These are phyloP conservation scores for Pseudozyma sp. DNA, from an alignment of 1,284 basidiomycete genomes.

Conservation along the genomic window DNA sequence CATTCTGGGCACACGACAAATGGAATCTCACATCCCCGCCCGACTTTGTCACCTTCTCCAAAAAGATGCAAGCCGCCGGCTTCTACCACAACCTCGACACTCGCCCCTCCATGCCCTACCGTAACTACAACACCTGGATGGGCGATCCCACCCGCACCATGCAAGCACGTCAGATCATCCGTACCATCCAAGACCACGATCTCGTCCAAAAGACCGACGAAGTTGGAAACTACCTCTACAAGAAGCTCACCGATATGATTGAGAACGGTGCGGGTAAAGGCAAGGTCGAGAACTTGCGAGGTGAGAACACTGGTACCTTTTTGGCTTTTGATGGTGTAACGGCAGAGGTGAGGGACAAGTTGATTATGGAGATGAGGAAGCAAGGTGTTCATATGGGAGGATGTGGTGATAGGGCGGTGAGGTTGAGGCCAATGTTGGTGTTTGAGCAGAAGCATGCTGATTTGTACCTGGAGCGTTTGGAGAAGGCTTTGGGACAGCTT, in stretches of 20 bases:
- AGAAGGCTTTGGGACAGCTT: constrained; percentile 47
- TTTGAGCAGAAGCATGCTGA: constrained; percentile 71
- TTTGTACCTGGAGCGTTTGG: constrained; percentile 69
- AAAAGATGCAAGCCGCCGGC: constrained; percentile 68
- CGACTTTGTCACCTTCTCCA: constrained; percentile 74
- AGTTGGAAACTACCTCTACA: constrained; percentile 70
- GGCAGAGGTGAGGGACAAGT: constrained; percentile 70
- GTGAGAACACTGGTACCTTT: constrained; percentile 72
- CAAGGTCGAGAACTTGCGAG: constrained; percentile 70
- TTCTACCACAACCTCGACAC: constrained; percentile 73
- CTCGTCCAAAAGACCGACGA: constrained; percentile 69
- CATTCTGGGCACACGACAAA: constrained; percentile 74
- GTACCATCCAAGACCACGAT: constrained; percentile 70
- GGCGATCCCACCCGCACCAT: constrained; percentile 73
- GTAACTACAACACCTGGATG: constrained; percentile 71
- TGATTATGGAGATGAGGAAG: constrained; percentile 71
- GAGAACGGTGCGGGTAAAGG: constrained; percentile 34
- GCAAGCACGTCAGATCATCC: constrained; percentile 72
- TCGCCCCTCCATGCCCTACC: constrained; percentile 71
- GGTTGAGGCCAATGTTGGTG: constrained; percentile 72
- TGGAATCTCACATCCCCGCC: constrained; percentile 72
- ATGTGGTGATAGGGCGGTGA: constrained; percentile 70
- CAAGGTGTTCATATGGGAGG: constrained; percentile 71
- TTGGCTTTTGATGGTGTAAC: constrained; percentile 72
- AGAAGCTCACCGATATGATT: constrained; percentile 64